Conservation (phyloP, 2,329 filamentous ascomycete genomes). For the Penicillium verrucosum region DNA sequence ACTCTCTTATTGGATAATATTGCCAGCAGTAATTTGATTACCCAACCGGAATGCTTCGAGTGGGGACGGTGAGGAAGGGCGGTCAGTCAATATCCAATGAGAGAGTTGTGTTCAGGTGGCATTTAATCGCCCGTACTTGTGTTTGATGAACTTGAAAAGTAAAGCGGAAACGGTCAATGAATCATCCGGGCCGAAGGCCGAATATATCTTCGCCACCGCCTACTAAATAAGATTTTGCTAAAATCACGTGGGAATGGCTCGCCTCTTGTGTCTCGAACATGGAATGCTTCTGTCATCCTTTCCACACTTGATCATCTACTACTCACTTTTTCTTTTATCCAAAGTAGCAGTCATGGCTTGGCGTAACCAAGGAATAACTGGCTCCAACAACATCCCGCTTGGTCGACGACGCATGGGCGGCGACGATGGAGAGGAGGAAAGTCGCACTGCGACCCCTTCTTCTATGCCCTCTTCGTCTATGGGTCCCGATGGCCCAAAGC, state of each 20-base stretch:
- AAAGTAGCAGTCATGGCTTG: slow-evolving; percentile 53
- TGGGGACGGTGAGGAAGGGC: too few relatives aligned
- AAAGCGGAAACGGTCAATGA: too few relatives aligned
- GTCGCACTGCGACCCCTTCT: slow-evolving; percentile 44
- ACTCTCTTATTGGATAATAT: too few relatives aligned
- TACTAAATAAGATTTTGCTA: background rate
- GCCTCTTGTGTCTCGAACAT: background rate
- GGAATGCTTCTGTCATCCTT: slow-evolving; percentile 6
- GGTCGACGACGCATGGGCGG: slow-evolving; percentile 78
- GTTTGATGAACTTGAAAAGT: too few relatives aligned
- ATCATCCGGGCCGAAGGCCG: background rate
- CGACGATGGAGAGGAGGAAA: slow-evolving; percentile 54
- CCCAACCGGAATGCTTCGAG: too few relatives aligned
- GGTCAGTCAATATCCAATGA: too few relatives aligned
- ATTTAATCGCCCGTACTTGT: too few relatives aligned
- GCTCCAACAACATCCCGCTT: slow-evolving; percentile 95
- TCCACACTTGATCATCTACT: slow-evolving; percentile 10
- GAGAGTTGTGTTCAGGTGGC: too few relatives aligned
- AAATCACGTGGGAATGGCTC: background rate
- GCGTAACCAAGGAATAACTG: slow-evolving; percentile 79
- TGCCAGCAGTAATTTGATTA: too few relatives aligned
- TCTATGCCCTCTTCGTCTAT: slow-evolving; percentile 38
- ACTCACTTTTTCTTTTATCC: slow-evolving; percentile 11
- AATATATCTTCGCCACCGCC: background rate
- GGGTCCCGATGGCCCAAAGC: slow-evolving; percentile 58